Evolutionary conservation across 345 rosid species (phyloP).

Genomic region (Lepidium sativum): DNA sequence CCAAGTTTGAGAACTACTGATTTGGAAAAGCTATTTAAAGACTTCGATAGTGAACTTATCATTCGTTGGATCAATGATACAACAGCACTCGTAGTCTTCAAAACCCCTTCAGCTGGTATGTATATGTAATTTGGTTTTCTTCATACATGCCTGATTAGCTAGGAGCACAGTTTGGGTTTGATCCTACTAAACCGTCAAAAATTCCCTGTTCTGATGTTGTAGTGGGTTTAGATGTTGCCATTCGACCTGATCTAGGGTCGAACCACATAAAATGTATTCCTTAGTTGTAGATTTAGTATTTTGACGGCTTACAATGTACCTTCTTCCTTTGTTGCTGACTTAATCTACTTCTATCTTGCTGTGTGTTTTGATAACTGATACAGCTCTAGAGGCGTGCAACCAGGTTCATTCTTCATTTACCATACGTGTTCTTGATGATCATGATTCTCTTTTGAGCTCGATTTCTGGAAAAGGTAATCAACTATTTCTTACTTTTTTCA

Average conservation of each 20-base stretch:
- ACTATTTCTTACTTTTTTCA: not conserved
- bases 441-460: conserved; percentile 49
- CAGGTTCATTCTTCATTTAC: conserved; percentile 52
- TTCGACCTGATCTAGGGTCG: not conserved
- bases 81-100: conserved; percentile 81
- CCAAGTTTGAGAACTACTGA: conserved; percentile 70
- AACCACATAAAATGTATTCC: not conserved
- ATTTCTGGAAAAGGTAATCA: conserved; percentile 53
- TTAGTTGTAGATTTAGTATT: not conserved
- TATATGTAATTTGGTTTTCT: not conserved
- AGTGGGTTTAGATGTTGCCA: not conserved
- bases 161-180: not conserved
- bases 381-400: conserved; percentile 70
- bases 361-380: conserved; percentile 25
- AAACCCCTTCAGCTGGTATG: conserved; percentile 63
- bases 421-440: conserved; percentile 55
- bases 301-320: not conserved
- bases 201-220: not conserved
- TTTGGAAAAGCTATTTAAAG: conserved; percentile 66
- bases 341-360: not conserved
- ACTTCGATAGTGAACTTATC: conserved; percentile 47
- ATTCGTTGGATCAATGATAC: conserved; percentile 95
- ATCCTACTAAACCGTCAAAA: not conserved
- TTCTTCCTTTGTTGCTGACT: not conserved
- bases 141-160: not conserved